Evolutionary conservation across 306 rosid genomes (phyloP), one percentile per base, ranked within the genome.

Genomic region (Senna siamea): DNA sequence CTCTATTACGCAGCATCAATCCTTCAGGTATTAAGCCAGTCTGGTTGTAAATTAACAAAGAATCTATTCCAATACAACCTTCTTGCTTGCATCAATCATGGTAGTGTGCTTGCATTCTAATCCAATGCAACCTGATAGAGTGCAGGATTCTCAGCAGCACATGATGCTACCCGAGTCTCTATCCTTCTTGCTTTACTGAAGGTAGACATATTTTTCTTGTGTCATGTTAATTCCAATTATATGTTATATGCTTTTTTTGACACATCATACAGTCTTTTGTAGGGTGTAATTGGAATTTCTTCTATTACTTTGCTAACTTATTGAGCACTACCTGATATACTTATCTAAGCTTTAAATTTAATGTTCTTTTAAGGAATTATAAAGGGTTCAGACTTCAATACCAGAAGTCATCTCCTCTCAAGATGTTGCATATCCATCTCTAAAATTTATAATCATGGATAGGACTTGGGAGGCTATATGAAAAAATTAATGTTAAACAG

Each of bases 121-220:
- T 58, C 35, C 23, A 41, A 37, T 65, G 17, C 67, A 47, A 72
- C 77, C 44, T 72, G 40, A 43, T 67, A 94, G 99, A 94, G 86
- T 83, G 99, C 99, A 67, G 99, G 99, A 55, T 92, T 94, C 85
- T 83, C 96, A 2, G 83, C 83, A 71, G 99, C 96, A 64, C 81
- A 96, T 68, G 99, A 94, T 76, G 99, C 99, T 59, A 94, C 99
- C 23, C 92, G 95, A 37, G 96, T 90, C 81, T 90, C 99, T 59
- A 88, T 94, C 76, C 78, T 91, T 78, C 93, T 94, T 68, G 99
- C 96, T 56, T 7, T 85, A 53, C 82, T 94, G 65, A 94, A 94
- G 99, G 99, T 94, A 83, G 50, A 77, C 65, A 35, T 35, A 17
- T 38, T 73, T 64, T 72, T 58, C 32, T 22, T 61, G 41, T 65